Percentiles rank a stretch among this genome's conserved stretches.
These are phyloP conservation scores for Phytopythium delawarense DNA, from an alignment of 352 stramenopile species.

Conservation along the genomic window DNA sequence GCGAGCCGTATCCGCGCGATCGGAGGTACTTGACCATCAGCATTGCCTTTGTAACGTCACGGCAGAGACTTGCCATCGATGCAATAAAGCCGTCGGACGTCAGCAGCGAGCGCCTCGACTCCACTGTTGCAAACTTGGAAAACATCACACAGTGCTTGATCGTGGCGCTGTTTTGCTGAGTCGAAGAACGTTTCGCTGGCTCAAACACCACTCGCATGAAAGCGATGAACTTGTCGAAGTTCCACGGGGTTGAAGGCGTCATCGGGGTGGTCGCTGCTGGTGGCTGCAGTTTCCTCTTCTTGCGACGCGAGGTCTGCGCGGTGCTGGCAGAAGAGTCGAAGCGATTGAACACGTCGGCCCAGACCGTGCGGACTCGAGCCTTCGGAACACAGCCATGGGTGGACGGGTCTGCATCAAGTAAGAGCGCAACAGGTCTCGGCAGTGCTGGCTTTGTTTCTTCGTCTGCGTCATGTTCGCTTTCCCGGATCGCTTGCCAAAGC, in stretches of 20 bases:
- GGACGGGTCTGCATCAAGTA: slow-evolving; percentile 1
- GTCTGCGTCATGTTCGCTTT: not conserved
- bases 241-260: slow-evolving; percentile 25
- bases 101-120: slow-evolving; percentile 29
- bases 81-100: slow-evolving; percentile 37
- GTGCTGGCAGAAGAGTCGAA: slow-evolving; percentile 17
- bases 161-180: slow-evolving; percentile 18
- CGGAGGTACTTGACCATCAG: slow-evolving; percentile 43
- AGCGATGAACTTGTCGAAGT: slow-evolving; percentile 63
- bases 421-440: not conserved
- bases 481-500: not conserved
- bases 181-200: slow-evolving; percentile 8
- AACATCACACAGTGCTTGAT: slow-evolving; percentile 58
- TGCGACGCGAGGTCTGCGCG: slow-evolving; percentile 41
- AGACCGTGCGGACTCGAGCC: slow-evolving; percentile 16
- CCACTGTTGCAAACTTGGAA: slow-evolving; percentile 46
- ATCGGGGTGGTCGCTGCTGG: not conserved
- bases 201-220: slow-evolving; percentile 36
- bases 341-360: slow-evolving; percentile 38
- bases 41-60: slow-evolving; percentile 33
- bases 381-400: slow-evolving; percentile 23
- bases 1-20: slow-evolving; percentile 29
- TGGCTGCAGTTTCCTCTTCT: slow-evolving; percentile 38
- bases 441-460: not conserved
- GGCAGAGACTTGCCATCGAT: slow-evolving; percentile 38